phyloP scores from a whole-genome alignment of 805 yeast genomes.

The Scheffersomyces spartinae region DNA sequence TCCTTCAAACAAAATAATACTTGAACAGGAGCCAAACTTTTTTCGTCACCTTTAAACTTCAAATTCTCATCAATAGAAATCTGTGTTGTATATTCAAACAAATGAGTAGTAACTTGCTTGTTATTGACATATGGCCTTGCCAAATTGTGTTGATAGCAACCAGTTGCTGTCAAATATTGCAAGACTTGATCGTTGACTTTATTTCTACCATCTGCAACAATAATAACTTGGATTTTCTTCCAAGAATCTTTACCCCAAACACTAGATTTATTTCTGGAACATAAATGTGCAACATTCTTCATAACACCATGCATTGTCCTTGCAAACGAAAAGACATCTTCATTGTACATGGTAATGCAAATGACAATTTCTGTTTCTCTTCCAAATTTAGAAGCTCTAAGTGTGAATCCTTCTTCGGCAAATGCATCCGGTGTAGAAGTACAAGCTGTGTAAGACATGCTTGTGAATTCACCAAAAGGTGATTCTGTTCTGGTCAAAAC shows the following conservation, averaged over 20 bases:
- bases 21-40: slow-evolving; percentile 90
- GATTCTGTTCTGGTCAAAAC: slow-evolving; percentile 76
- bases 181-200: slow-evolving; percentile 77
- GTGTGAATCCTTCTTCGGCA: slow-evolving; percentile 65
- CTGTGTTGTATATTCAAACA: slow-evolving; percentile 94
- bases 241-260: slow-evolving; percentile 96
- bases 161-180: slow-evolving; percentile 86
- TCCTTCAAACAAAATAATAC: slow-evolving; percentile 88
- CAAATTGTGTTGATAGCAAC: slow-evolving; percentile 94
- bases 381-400: slow-evolving; percentile 75
- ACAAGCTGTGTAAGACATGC: slow-evolving; percentile 96
- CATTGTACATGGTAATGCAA: slow-evolving; percentile 96
- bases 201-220: slow-evolving; percentile 90
- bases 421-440: slow-evolving; percentile 89
- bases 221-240: slow-evolving; percentile 89
- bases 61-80: slow-evolving; percentile 82
- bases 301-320: slow-evolving; percentile 92
- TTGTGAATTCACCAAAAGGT: slow-evolving; percentile 78
- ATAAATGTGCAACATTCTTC: slow-evolving; percentile 80
- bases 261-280: slow-evolving; percentile 68
- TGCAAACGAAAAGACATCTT: slow-evolving; percentile 79
- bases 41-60: slow-evolving; percentile 82
- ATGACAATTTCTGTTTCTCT: slow-evolving; percentile 88
- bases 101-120: slow-evolving; percentile 83
- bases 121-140: slow-evolving; percentile 91